phyloP scores from a whole-genome alignment of 1,284 basidiomycete species.

The Ganoderma multipileum region DNA sequence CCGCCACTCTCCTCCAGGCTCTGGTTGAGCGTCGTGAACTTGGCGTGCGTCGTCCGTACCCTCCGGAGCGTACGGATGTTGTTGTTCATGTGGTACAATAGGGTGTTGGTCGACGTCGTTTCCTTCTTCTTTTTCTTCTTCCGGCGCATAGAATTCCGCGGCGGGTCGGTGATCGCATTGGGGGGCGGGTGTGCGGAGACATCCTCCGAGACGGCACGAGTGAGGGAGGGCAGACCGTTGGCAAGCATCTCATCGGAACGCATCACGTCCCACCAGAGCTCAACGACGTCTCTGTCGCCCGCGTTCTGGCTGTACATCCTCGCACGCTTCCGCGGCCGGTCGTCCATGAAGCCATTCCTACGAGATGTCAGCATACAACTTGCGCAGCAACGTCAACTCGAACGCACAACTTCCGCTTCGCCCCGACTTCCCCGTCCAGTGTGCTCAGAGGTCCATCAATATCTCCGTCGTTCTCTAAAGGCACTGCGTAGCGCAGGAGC shows the following conservation, averaged over 20 bases:
- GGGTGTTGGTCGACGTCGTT: slow-evolving; percentile 47
- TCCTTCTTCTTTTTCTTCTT: slow-evolving; percentile 42
- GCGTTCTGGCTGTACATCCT: slow-evolving; percentile 37
- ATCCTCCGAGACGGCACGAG: slow-evolving; percentile 51
- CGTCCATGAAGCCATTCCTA: slow-evolving; percentile 47
- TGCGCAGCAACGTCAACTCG: background rate
- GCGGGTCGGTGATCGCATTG: slow-evolving; percentile 40
- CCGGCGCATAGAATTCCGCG: slow-evolving; percentile 38
- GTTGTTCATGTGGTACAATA: slow-evolving; percentile 71
- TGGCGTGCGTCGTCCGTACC: slow-evolving; percentile 72
- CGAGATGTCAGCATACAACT: slow-evolving; percentile 10
- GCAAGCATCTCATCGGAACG: slow-evolving; percentile 65
- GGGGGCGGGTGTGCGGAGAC: slow-evolving; percentile 31
- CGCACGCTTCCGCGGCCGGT: slow-evolving; percentile 52
- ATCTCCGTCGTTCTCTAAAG: slow-evolving; percentile 46
- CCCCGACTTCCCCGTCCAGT: slow-evolving; percentile 53
- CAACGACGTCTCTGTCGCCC: slow-evolving; percentile 47
- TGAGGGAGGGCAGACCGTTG: slow-evolving; percentile 69
- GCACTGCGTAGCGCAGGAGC: slow-evolving; percentile 48
- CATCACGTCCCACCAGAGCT: slow-evolving; percentile 79
- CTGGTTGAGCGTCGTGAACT: slow-evolving; percentile 65
- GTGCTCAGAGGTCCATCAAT: slow-evolving; percentile 43
- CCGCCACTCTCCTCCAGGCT: slow-evolving; percentile 51
- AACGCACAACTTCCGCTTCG: slow-evolving; percentile 70
- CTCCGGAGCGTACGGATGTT: slow-evolving; percentile 78